phyloP scores from a whole-genome alignment of 2,329 filamentous ascomycete species.

The Talaromyces sp. region DNA sequence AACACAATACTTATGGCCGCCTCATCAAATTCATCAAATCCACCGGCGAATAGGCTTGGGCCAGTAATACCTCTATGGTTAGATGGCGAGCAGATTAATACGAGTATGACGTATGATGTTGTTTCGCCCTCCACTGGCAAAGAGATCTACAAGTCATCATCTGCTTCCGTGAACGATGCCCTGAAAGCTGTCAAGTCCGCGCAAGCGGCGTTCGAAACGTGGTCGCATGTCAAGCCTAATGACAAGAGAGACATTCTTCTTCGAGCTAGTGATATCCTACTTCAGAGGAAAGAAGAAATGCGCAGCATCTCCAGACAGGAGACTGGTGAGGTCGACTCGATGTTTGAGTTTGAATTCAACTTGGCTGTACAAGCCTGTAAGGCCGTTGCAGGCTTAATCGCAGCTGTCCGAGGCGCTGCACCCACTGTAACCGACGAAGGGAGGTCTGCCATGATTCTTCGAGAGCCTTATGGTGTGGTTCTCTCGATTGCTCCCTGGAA shows the following conservation, averaged over 20 bases:
- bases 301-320: background rate
- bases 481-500: slow-evolving; percentile 7
- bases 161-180: slow-evolving; percentile 28
- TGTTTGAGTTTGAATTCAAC: background rate
- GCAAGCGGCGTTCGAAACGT: slow-evolving; percentile 58
- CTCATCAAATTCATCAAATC: background rate
- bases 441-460: background rate
- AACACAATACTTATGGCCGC: background rate
- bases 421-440: background rate
- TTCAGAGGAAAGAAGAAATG: slow-evolving; percentile 30
- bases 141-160: background rate
- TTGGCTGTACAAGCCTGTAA: background rate
- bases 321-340: background rate
- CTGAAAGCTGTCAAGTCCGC: slow-evolving; percentile 54
- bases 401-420: background rate
- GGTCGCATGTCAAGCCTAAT: slow-evolving; percentile 58
- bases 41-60: background rate
- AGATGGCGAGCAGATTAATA: background rate
- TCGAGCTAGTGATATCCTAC: slow-evolving; percentile 61
- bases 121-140: background rate
- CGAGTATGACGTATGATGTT: background rate
- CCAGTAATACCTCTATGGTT: background rate
- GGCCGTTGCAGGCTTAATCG: background rate
- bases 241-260: slow-evolving; percentile 66
- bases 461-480: background rate